Percentiles rank a stretch among this genome's conserved stretches.
Evolutionary conservation across 306 rosid genomes (phyloP).

Genomic region (Vigna reflexopilosa): DNA sequence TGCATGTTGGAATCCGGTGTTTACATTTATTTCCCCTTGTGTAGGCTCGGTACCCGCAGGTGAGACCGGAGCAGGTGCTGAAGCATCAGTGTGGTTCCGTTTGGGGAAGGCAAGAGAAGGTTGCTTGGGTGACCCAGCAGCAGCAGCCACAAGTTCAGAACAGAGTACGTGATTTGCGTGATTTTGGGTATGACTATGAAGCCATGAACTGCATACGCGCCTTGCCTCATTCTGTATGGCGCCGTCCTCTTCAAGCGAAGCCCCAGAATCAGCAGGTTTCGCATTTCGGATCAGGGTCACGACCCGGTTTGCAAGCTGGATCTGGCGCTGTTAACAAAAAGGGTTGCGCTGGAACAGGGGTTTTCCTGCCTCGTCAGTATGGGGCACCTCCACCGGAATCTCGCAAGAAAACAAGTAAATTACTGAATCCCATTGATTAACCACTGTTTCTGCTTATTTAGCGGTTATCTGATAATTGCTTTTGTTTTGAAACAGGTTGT

Average conservation of each 20-base stretch:
- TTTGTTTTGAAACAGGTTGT: slow-evolving; percentile 45
- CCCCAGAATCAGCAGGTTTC: slow-evolving; percentile 36
- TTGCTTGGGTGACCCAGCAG: slow-evolving; percentile 54
- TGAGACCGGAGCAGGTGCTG: slow-evolving; percentile 44
- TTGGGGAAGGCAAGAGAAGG: slow-evolving; percentile 59
- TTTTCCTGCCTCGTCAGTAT: slow-evolving; percentile 87
- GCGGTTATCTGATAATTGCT: background rate
- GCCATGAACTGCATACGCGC: slow-evolving; percentile 45
- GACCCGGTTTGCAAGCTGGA: slow-evolving; percentile 52
- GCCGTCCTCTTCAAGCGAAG: slow-evolving; percentile 48
- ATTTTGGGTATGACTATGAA: slow-evolving; percentile 30
- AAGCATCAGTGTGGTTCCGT: slow-evolving; percentile 50
- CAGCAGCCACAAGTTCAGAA: slow-evolving; percentile 54
- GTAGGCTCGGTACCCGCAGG: slow-evolving; percentile 41
- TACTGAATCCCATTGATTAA: too few relatives aligned
- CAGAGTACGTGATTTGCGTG: slow-evolving; percentile 49
- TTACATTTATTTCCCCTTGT: background rate
- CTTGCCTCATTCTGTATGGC: slow-evolving; percentile 60
- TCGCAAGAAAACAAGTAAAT: slow-evolving; percentile 70
- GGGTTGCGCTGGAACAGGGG: slow-evolving; percentile 86
- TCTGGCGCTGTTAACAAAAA: slow-evolving; percentile 54
- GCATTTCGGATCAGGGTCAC: slow-evolving; percentile 37
- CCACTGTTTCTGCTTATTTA: background rate
- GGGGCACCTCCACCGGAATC: slow-evolving; percentile 58
- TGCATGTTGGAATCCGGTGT: background rate